Evolutionary conservation across 192 early-diverging fungal genomes (phyloP), one percentile per base, ranked within the genome.

Genomic region (Globomyces pollinis-pini): DNA sequence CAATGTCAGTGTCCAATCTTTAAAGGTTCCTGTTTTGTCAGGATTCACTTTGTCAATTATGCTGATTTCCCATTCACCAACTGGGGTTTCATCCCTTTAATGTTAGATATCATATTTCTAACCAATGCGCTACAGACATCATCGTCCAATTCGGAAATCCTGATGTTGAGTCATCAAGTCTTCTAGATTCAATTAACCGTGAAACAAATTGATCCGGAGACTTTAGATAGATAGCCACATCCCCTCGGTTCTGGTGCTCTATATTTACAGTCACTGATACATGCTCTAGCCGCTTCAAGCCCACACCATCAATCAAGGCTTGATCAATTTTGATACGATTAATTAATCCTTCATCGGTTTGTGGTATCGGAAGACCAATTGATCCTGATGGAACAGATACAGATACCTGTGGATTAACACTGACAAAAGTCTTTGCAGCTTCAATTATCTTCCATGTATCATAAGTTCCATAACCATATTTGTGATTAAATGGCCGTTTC

Each of bases 121-220:
- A 91, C 90, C 96, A 99, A 59, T 99, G 96, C 69, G 88, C 89
- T 34, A 99, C 92, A 28, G 77, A 87, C 91, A 93, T 94, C 59
- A 96, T 91, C 26, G 88, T 92, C 96, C 96, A 99, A 56, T 84
- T 77, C 6, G 50, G n/a, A 51, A 94, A 86, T 9, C 96, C 96
- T 8, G 65, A 68, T 5, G 35, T 72, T 60, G 77, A 80, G 9
- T 36, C 55, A 66, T 99, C 96, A 54, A 60, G 73, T 36, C 66
- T 71, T 13, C 96, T 61, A 23, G 71, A 63, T 0, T 78, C 76
- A 0, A 81, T 89, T 49, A 99, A 66, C 60, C 83, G 67, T 39
- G 85, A 88, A 12, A 75, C 67, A 30, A 89, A 61, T 7, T 74
- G 67, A 24, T 76, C 57, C 0, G 96, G 96, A 55, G 86, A 89